These are phyloP conservation scores for Cladosporium sp. DNA, from an alignment of 2,329 filamentous ascomycete species.

Conservation along the genomic window DNA sequence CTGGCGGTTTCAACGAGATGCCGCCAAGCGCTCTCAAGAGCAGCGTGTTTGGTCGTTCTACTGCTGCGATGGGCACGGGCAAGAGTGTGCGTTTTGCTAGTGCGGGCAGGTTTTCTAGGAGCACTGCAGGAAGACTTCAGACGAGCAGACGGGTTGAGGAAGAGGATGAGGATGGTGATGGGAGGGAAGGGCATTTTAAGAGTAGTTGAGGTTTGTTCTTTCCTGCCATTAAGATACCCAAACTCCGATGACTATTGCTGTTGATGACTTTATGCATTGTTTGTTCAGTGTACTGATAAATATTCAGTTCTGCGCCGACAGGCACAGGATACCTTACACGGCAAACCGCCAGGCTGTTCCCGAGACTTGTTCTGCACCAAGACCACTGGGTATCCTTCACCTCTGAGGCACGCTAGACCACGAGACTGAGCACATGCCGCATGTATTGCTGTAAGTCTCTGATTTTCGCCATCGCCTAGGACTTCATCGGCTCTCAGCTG, in stretches of 20 bases:
- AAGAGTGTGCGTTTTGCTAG: conserved; percentile 15
- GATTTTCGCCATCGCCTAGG: no score
- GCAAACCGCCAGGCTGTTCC: no score
- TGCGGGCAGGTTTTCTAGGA: neutral
- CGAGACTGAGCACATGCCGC: no score
- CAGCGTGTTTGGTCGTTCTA: neutral
- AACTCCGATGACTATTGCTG: neutral
- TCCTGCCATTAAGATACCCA: neutral
- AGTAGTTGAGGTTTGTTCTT: neutral
- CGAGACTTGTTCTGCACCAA: no score
- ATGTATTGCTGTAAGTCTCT: no score
- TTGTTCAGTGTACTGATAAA: no score
- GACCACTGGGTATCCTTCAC: no score
- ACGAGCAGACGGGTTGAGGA: neutral
- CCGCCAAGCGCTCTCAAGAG: conserved; percentile 5
- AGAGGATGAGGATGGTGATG: neutral
- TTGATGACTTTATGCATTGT: neutral
- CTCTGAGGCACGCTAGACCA: no score
- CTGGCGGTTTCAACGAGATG: conserved; percentile 12
- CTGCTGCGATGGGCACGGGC: conserved; percentile 1
- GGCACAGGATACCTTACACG: no score
- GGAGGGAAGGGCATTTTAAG: neutral
- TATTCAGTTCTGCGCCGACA: no score
- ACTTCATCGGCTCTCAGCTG: no score
- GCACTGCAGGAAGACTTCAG: neutral